Evolutionary conservation across 2,329 filamentous ascomycete species (phyloP).

Genomic region (Colletotrichum graminicola): DNA sequence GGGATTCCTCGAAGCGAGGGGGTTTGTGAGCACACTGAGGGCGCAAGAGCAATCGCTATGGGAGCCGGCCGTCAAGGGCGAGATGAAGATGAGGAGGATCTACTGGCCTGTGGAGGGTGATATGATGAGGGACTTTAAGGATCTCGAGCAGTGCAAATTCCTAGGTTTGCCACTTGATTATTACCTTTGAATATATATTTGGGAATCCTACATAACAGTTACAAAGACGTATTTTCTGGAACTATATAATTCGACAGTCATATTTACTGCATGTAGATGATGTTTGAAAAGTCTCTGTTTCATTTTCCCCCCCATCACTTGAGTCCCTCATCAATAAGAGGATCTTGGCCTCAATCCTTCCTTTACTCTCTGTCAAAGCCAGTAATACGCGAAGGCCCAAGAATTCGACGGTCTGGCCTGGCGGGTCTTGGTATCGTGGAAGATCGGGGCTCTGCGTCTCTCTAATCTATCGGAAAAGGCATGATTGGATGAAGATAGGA

Average conservation of each 20-base stretch:
- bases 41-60: constrained; percentile 51
- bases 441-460: not conserved
- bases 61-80: constrained; percentile 52
- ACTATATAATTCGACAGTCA: not conserved
- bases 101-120: constrained; percentile 49
- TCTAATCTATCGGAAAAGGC: not conserved
- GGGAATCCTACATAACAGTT: not conserved
- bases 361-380: not conserved
- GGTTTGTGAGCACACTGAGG: constrained; percentile 48
- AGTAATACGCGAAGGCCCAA: not conserved
- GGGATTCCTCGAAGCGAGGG: constrained; percentile 51
- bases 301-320: not conserved
- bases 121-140: constrained; percentile 54
- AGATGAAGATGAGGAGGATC: constrained; percentile 58
- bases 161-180: constrained; percentile 55
- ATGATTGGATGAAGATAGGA: not conserved
- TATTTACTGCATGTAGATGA: not conserved
- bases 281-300: not conserved
- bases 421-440: not conserved
- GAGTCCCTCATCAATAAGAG: not conserved
- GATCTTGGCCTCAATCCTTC: no score
- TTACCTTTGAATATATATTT: constrained; percentile 47
- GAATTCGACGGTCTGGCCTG: not conserved
- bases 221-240: constrained; percentile 4
- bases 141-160: constrained; percentile 61